phyloP scores from a whole-genome alignment of 2,329 filamentous ascomycete species.

The Microthyrium microscopicum region DNA sequence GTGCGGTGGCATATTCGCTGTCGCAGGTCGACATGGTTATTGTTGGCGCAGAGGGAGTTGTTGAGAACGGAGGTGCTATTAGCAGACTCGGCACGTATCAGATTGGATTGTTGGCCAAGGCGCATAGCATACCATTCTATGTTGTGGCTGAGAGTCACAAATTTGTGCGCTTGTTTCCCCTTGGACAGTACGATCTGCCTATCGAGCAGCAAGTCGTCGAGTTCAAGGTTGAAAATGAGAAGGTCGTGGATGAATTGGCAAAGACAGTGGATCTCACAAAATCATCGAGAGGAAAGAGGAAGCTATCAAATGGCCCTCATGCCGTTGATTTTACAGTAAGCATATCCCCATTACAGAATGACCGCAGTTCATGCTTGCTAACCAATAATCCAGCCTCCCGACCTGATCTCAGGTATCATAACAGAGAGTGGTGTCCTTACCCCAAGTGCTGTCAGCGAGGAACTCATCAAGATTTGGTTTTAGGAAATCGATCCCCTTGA shows the following conservation, averaged over 20 bases:
- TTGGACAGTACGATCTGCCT: conserved; percentile 66
- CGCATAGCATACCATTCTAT: conserved; percentile 62
- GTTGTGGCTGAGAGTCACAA: conserved; percentile 94
- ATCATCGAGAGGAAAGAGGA: conserved; percentile 10
- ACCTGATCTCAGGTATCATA: conserved; percentile 55
- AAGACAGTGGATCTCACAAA: conserved; percentile 5
- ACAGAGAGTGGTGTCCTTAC: conserved; percentile 60
- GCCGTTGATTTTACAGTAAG: conserved; percentile 57
- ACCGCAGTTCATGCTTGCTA: not conserved
- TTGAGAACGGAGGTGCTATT: conserved; percentile 86
- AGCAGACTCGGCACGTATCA: conserved; percentile 76
- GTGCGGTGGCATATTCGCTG: conserved; percentile 65
- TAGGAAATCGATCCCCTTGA: conserved; percentile 11
- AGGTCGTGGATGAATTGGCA: conserved; percentile 7
- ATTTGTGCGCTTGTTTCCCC: conserved; percentile 74
- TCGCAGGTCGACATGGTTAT: conserved; percentile 53
- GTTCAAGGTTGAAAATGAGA: conserved; percentile 38
- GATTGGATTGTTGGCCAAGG: conserved; percentile 65
- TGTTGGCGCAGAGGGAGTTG: conserved; percentile 64
- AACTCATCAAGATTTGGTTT: conserved; percentile 48
- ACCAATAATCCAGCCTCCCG: conserved; percentile 35
- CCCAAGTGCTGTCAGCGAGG: conserved; percentile 52
- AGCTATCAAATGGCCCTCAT: conserved; percentile 14
- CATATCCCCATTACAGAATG: conserved; percentile 5
- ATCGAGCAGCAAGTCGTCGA: conserved; percentile 64